Evolutionary conservation across 371 early-diverging fungal genomes (phyloP), one percentile per base, ranked within the genome.

Genomic region (Catenaria anguillulae): DNA sequence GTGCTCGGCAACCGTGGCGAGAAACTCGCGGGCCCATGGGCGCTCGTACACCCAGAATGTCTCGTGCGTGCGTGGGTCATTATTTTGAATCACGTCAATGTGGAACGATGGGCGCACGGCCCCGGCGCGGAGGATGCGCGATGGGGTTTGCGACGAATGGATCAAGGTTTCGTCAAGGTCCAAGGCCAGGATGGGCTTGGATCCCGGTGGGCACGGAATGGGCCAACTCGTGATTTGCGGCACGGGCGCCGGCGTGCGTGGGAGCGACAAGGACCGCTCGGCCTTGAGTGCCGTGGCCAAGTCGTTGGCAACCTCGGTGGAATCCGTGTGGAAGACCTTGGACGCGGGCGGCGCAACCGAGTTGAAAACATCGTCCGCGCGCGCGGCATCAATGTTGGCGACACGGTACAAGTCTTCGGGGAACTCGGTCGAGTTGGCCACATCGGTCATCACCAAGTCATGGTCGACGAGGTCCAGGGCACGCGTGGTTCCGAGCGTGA

Each of bases 31-130:
- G 6, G 36, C 58, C 15, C 42, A n/a, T 17, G 58, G 58, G 13
- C 58, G 58, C 58, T 58, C 36, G 58, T 58, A 58, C 26, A 58
- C 58, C 26, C 31, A 36, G 17, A 58, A 58, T 8, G 17, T 24
- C 31, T 58, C 58, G 43, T 36, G 43, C 36, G 58, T 40, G 52
- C 52, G 52, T 31, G 13, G 4, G 15, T 58, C 58, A 5, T 35
- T 10, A 24, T 26, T 26, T 21, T 40, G 43, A 6, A 40, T 35
- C 36, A 58, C 58, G 36, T 40, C 42, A 36, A 58, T 58, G n/a
- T 24, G 15, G 31, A 58, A 58, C 4, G 31, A 34, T 15, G 40
- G 19, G 4, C 21, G 34, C n/a, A n/a, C n/a, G 5, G 5, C 40
- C 40, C 40, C 10, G n/a, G 12, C 10, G 36, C 42, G 36, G 29